phyloP scores from a whole-genome alignment of 2,329 filamentous ascomycete genomes.

The Gnomoniopsis smithogilvyi region DNA sequence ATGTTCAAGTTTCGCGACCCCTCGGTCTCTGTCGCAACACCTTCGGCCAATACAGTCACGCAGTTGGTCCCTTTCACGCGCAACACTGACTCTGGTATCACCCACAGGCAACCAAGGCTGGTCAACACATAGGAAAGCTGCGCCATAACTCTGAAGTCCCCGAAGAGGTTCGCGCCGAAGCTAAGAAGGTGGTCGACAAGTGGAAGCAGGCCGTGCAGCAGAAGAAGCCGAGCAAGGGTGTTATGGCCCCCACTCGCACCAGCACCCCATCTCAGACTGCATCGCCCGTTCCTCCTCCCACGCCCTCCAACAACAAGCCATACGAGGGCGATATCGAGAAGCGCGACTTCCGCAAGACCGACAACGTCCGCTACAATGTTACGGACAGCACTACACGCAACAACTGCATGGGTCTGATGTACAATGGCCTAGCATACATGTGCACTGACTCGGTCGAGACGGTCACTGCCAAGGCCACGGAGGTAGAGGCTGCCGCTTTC shows the following conservation, averaged over 20 bases:
- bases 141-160: slow-evolving; percentile 63
- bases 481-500: slow-evolving; percentile 79
- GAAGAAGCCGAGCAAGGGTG: slow-evolving; percentile 45
- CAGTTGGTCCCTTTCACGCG: background rate
- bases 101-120: slow-evolving; percentile 75
- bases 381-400: slow-evolving; percentile 75
- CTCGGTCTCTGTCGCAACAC: too few relatives aligned
- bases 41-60: background rate
- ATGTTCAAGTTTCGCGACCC: background rate
- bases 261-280: slow-evolving; percentile 47
- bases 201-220: slow-evolving; percentile 79
- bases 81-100: background rate
- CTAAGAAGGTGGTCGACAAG: slow-evolving; percentile 79
- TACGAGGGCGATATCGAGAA: slow-evolving; percentile 70
- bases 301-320: slow-evolving; percentile 33
- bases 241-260: slow-evolving; percentile 38
- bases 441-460: slow-evolving; percentile 68
- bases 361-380: slow-evolving; percentile 73
- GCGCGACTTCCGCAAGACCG: slow-evolving; percentile 76
- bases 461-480: slow-evolving; percentile 72
- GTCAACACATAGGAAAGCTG: slow-evolving; percentile 82
- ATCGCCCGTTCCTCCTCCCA: slow-evolving; percentile 44
- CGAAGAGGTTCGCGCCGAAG: slow-evolving; percentile 74
- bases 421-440: slow-evolving; percentile 77
- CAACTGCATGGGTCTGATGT: slow-evolving; percentile 85